Conservation (phyloP, 23 red algal genomes). For the Gracilaria caudata region DNA sequence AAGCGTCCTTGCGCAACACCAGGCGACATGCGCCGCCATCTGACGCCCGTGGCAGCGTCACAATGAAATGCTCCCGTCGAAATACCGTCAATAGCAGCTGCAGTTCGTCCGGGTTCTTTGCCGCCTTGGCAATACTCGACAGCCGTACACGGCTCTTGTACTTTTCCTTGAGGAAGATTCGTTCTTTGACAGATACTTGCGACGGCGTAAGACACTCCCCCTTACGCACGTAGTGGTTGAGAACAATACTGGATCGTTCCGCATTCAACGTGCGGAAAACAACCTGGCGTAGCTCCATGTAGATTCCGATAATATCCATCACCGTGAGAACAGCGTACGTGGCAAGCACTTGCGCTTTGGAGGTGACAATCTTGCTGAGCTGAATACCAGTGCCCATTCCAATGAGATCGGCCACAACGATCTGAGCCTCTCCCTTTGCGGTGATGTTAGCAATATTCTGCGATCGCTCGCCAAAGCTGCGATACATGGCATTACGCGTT, state of each 20-base stretch:
- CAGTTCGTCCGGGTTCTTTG: conserved; percentile 69
- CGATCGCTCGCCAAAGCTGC: conserved; percentile 83
- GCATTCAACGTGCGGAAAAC: conserved; percentile 95
- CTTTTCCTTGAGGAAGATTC: conserved; percentile 80
- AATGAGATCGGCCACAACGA: conserved; percentile 92
- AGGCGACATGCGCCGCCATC: conserved; percentile 56
- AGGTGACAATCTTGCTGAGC: conserved; percentile 78
- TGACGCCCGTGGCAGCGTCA: conserved; percentile 8
- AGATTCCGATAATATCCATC: conserved; percentile 91
- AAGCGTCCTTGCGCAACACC: conserved; percentile 81
- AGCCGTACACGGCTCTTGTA: conserved; percentile 71
- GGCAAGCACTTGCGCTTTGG: conserved; percentile 64
- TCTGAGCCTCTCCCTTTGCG: conserved; percentile 99
- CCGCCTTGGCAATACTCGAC: conserved; percentile 66
- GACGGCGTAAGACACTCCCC: conserved; percentile 70
- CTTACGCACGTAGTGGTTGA: conserved; percentile 77
- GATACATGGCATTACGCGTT: conserved; percentile 99
- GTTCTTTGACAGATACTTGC: conserved; percentile 76
- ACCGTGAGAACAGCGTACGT: conserved; percentile 78
- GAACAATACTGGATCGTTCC: conserved; percentile 85
- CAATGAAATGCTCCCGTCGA: conserved; percentile 75
- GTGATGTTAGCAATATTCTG: conserved; percentile 99
- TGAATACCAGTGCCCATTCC: conserved; percentile 94
- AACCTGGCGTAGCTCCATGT: conserved; percentile 92
- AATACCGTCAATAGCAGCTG: conserved; percentile 66